Base-by-base conservation (phyloP, 306 rosid species). In the Sicyos baderoa region DNA sequence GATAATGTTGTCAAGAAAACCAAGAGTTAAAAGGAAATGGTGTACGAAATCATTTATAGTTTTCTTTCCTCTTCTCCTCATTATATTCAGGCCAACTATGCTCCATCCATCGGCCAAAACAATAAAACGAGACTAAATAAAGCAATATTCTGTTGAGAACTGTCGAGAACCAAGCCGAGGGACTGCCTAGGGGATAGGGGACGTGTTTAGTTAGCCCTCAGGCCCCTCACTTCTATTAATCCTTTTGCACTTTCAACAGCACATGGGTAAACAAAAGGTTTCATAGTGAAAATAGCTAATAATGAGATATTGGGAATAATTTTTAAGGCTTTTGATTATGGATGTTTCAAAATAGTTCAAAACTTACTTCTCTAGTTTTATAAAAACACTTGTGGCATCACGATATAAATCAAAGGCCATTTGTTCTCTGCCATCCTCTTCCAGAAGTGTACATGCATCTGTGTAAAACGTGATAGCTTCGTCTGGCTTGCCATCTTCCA, bases 331-430 rank as follows among this genome's bases (percentile, higher is more conserved):
- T 68, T 69, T 6, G 73, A 69, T 51, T 54, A 10, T 5, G 59
- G 45, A n/a, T 51, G 48, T 47, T 51, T 69, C 48, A 69, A 37
- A 55, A 56, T 55, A 42, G 19, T 44, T 21, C 14, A 70, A 15
- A 78, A 81, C 98, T 83, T 85, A 93, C 98, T 84, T 93, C 82
- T 93, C 91, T 72, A 86, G 84, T 81, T 89, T 89, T 72, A 93
- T 71, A 73, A 85, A 85, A 61, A 83, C 85, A 73, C 77, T 81
- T 35, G 94, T 77, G 12, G 85, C 90, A 76, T 84, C 97, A 68
- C 95, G 89, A 76, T 93, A 93, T 17, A 93, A 76, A 81, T 93
- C 98, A 84, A 93, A 93, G 57, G 98, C 82, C 98, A 93, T 93
- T 83, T 93, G 98, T 63, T 93, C 97, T 78, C 76, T 89, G 55